phyloP scores from a whole-genome alignment of 306 rosid species.

The Morella rubra region DNA sequence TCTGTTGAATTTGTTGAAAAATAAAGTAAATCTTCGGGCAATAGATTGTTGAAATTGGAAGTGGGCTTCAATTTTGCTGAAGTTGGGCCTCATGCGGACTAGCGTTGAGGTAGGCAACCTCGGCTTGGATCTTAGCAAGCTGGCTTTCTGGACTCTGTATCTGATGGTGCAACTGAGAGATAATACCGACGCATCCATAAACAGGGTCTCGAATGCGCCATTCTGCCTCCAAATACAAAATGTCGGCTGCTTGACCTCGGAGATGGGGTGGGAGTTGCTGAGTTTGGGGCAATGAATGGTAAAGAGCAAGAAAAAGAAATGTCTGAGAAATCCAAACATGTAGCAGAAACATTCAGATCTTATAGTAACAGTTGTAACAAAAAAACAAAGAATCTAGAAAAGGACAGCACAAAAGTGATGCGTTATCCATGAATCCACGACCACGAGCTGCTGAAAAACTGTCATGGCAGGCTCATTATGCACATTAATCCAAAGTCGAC shows the following conservation, averaged over 20 bases:
- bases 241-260: conserved; percentile 56
- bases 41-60: conserved; percentile 20
- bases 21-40: conserved; percentile 15
- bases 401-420: no score
- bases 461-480: no score
- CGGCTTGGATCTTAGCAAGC: conserved; percentile 49
- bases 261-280: conserved; percentile 49
- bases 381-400: not conserved
- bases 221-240: conserved; percentile 55
- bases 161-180: conserved; percentile 53
- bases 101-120: conserved; percentile 38
- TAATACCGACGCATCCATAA: conserved; percentile 65
- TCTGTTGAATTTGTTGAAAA: no score
- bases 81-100: conserved; percentile 16
- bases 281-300: not conserved
- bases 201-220: conserved; percentile 63
- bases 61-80: conserved; percentile 12
- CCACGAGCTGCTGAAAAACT: no score
- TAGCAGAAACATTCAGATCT: no score
- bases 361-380: not conserved
- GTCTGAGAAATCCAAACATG: not conserved
- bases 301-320: not conserved
- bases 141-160: conserved; percentile 41
- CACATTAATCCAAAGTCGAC: no score
- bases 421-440: no score